These are phyloP conservation scores for Primulina huaijiensis DNA, from an alignment of 257 asterid genomes.

Conservation along the genomic window DNA sequence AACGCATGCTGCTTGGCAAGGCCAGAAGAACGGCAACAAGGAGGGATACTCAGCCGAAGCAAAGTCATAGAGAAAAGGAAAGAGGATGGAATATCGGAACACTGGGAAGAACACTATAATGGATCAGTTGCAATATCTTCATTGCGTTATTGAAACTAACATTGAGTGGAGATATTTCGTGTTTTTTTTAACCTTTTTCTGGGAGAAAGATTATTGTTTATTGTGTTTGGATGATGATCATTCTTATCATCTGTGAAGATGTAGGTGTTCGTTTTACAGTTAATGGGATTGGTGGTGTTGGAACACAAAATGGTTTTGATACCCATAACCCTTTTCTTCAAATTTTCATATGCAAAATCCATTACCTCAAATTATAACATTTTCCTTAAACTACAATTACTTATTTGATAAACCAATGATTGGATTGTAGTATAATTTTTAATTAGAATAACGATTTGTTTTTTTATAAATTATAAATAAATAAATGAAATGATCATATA, in stretches of 20 bases:
- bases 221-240: background rate
- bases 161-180: background rate
- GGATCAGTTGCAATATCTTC: conserved; percentile 12
- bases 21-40: conserved; percentile 58
- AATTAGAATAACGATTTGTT: no score
- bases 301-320: background rate
- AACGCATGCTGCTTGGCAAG: conserved; percentile 51
- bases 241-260: no score
- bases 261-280: no score
- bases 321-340: no score
- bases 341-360: no score
- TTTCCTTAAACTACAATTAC: no score
- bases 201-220: background rate
- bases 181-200: no score
- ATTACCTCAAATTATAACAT: no score
- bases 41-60: conserved; percentile 59
- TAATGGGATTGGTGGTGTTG: background rate
- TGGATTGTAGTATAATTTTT: no score
- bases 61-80: conserved; percentile 67
- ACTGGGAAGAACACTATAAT: conserved; percentile 47
- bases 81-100: conserved; percentile 88
- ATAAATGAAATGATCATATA: no score
- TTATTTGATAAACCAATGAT: no score
- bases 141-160: conserved; percentile 24
- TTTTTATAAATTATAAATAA: no score